Conservation (phyloP, 768 basidiomycete genomes). For the Boletus edulis region DNA sequence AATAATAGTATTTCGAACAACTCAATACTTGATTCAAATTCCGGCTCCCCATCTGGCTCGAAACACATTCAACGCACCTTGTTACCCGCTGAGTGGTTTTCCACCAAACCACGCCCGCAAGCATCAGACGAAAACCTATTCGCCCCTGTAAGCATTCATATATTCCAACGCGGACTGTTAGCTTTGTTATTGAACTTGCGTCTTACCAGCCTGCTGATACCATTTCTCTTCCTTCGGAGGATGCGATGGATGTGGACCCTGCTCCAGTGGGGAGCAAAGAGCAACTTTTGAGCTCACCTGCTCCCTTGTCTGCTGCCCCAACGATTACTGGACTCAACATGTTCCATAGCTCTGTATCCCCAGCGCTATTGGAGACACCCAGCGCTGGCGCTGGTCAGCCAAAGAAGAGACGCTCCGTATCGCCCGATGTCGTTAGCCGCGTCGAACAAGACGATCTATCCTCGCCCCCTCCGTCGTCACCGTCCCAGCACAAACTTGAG, state of each 20-base stretch:
- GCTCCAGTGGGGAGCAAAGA: constrained; percentile 36
- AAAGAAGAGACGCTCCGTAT: constrained; percentile 60
- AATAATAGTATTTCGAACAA: constrained; percentile 44
- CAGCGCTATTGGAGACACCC: constrained; percentile 44
- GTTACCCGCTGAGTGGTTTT: constrained; percentile 62
- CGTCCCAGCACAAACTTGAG: constrained; percentile 46
- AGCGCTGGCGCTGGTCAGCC: constrained; percentile 36
- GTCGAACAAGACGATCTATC: constrained; percentile 42
- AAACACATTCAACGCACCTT: constrained; percentile 63
- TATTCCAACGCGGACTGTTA: background rate
- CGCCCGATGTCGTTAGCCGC: constrained; percentile 45
- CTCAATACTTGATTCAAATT: constrained; percentile 25
- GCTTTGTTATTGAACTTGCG: constrained; percentile 12
- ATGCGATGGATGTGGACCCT: constrained; percentile 82
- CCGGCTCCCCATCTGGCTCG: constrained; percentile 36
- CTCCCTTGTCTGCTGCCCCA: constrained; percentile 49
- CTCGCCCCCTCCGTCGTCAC: constrained; percentile 51
- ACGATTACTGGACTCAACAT: constrained; percentile 56
- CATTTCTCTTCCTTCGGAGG: constrained; percentile 47
- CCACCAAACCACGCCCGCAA: constrained; percentile 22
- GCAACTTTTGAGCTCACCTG: constrained; percentile 32
- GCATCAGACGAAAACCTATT: constrained; percentile 28
- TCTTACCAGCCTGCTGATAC: constrained; percentile 32
- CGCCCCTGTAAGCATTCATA: constrained; percentile 24
- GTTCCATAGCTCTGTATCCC: constrained; percentile 59